Base-by-base conservation (phyloP, 805 yeast genomes). In the Spathaspora gorwiae region DNA sequence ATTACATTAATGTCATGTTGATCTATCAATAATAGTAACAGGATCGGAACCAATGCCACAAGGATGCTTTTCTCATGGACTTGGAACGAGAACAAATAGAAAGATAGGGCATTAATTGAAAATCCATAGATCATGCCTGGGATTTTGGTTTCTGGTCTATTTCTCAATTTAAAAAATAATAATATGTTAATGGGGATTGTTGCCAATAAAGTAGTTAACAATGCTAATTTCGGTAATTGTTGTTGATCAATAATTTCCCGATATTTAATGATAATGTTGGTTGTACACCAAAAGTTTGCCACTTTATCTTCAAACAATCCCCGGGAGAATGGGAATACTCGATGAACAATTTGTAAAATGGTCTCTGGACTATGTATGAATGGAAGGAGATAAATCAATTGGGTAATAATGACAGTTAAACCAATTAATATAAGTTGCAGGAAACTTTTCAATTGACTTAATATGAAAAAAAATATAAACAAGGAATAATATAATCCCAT, bases 271-370 rank as follows among this genome's bases (percentile, higher is more conserved):
- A 89, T 50, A 1, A 85, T 71, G 61, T 94, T 94, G 1, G 90
- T 71, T n/a, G 96, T 84, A 64, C 98, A 90, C 99, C 99, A 94
- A 57, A 94, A 85, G 60, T 90, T 94, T 35, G 96, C 96, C 12
- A 94, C 98, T 61, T 94, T 94, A 60, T 94, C 98, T 62, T 94
- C 99, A 75, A 95, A 94, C 7, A 94, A 74, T 0, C 99, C 99
- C 59, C 98, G 77, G 38, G 82, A 79, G 53, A 94, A 92, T 1
- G 99, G 99, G 62, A 94, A 94, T 29, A 92, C 83, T 50, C 98
- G 76, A 37, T 64, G 48, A 2, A 81, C 39, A 2, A 83, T 75
- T 59, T 87, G 95, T 30, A 57, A 37, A 40, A 57, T 47, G 37
- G 48, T 40, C 4, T 59, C 46, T 1, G 76, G 48, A 11, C 73